Conservation (phyloP, 768 basidiomycete species). For the Trametes cinnabarina region DNA sequence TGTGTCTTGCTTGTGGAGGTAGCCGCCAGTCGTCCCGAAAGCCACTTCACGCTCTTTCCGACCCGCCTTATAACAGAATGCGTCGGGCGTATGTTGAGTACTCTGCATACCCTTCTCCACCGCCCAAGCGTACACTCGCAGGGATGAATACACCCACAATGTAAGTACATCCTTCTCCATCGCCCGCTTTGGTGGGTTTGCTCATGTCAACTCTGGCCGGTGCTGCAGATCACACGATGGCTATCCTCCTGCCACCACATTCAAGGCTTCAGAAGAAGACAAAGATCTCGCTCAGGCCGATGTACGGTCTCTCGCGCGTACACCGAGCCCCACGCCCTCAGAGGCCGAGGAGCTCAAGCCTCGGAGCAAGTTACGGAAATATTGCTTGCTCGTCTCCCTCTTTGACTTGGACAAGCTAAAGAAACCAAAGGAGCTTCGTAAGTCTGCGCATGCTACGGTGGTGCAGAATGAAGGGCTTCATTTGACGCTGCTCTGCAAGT, state of each 20-base stretch:
- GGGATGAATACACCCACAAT: no score
- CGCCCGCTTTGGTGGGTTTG: no score
- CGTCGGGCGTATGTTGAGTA: no score
- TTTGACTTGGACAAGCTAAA: not conserved
- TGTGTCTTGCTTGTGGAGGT: no score
- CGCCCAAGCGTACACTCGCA: no score
- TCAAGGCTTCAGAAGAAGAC: not conserved
- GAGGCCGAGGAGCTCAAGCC: no score
- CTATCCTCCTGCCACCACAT: slow-evolving; percentile 1
- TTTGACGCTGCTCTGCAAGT: slow-evolving; percentile 21
- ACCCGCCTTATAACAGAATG: no score
- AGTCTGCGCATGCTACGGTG: not conserved
- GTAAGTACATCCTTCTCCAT: no score
- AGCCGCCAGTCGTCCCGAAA: no score
- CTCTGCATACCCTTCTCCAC: no score
- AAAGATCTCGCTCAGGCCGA: slow-evolving; percentile 6
- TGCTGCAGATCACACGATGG: not conserved
- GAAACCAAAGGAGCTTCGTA: not conserved
- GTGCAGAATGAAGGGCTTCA: accelerated
- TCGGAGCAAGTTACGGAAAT: no score
- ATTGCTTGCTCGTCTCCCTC: not conserved
- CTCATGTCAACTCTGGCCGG: not conserved
- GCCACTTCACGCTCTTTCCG: no score
- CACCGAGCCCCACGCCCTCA: slow-evolving; percentile 3
- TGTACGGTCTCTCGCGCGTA: slow-evolving; percentile 1